These are phyloP conservation scores for Neofusicoccum ribis DNA, from an alignment of 2,329 filamentous ascomycete genomes.

Conservation along the genomic window DNA sequence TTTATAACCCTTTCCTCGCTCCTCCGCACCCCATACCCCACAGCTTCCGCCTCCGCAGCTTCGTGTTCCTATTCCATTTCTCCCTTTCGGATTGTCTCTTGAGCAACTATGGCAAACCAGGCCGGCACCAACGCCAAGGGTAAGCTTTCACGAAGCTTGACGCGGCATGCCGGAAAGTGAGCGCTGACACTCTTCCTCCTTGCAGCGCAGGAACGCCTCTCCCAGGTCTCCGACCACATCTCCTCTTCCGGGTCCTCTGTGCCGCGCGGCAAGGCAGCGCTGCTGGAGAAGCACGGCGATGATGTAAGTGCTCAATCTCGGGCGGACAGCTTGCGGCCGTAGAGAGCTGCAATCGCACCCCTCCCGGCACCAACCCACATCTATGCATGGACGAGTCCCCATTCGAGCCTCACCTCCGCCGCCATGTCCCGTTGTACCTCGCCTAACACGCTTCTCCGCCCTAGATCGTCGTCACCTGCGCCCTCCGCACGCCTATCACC, in stretches of 20 bases:
- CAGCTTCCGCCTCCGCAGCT: constrained; percentile 18
- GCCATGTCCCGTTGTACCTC: too few species aligned
- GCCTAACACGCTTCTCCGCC: too few species aligned
- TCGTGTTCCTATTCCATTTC: background rate
- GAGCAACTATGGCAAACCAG: constrained; percentile 38
- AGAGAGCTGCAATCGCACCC: too few species aligned
- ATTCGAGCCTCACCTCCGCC: too few species aligned
- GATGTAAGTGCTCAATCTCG: constrained; percentile 44
- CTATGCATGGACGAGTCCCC: too few species aligned
- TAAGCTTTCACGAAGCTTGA: background rate
- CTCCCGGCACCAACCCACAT: too few species aligned
- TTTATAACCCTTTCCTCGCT: background rate
- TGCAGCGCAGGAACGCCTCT: constrained; percentile 59
- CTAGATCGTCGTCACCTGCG: constrained; percentile 84
- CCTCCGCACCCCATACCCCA: background rate
- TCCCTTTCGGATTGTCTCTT: background rate
- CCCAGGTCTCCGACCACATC: constrained; percentile 60
- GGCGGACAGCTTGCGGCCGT: too few species aligned
- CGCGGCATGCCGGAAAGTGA: background rate
- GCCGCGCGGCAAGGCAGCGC: constrained; percentile 41
- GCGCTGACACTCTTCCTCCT: background rate
- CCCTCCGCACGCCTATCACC: constrained; percentile 87
- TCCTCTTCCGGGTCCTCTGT: constrained; percentile 39
- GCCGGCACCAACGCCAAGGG: constrained; percentile 29
- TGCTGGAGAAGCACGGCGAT: constrained; percentile 58